A percentile compares a stretch with the other conserved stretches of the same genome.
phyloP scores from a whole-genome alignment of 495 filamentous ascomycete species.

The Neurospora sp. region DNA sequence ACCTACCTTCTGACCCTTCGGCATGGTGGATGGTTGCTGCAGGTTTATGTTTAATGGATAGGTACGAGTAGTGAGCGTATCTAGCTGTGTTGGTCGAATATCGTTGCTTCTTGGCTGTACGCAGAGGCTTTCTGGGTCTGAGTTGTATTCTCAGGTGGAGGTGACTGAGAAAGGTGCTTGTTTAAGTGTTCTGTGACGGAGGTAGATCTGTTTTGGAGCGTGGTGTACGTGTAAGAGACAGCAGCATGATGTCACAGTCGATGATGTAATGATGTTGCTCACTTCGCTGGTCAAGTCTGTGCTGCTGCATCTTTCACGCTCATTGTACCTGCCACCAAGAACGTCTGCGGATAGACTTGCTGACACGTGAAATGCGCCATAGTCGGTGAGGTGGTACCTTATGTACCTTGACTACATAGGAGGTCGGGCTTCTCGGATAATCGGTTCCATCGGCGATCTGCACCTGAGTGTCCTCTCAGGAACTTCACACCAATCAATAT shows the following conservation, averaged over 20 bases:
- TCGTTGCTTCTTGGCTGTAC: neutral
- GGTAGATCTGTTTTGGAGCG: neutral
- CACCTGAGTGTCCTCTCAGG: neutral
- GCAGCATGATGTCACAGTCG: neutral
- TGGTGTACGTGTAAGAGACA: neutral
- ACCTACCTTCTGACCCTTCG: neutral
- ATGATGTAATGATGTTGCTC: neutral
- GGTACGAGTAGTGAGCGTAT: neutral
- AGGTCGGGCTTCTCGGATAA: neutral
- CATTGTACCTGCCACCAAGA: neutral
- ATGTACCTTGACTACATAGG: neutral
- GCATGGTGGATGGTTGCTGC: neutral
- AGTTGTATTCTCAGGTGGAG: neutral
- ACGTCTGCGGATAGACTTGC: neutral
- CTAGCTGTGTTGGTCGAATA: neutral
- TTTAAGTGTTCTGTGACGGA: neutral
- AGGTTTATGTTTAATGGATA: neutral
- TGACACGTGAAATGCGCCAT: neutral
- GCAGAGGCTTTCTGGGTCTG: neutral
- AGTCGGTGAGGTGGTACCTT: neutral
- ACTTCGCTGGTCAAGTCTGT: neutral
- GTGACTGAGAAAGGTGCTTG: neutral
- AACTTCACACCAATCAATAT: neutral
- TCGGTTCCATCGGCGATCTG: neutral
- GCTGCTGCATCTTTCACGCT: neutral